Percentiles rank a stretch among this genome's conserved stretches.
phyloP scores from a whole-genome alignment of 371 early-diverging fungal species.

The Mucor saturninus region DNA sequence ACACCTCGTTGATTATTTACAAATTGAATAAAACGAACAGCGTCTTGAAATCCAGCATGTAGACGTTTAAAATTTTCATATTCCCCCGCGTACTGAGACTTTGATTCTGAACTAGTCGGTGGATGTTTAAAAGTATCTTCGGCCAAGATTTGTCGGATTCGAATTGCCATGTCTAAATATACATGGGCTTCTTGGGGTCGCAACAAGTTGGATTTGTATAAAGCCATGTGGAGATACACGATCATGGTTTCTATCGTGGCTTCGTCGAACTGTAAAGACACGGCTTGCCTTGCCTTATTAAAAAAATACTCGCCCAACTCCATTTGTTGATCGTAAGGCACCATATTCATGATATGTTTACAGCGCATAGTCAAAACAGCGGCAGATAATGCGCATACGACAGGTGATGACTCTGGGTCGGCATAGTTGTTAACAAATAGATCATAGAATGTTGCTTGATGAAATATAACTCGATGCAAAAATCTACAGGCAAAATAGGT shows the following conservation, averaged over 20 bases:
- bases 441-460: slow-evolving; percentile 40
- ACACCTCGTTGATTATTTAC: slow-evolving; percentile 38
- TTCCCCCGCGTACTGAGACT: slow-evolving; percentile 20
- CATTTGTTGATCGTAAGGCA: slow-evolving; percentile 35
- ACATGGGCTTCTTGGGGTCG: slow-evolving; percentile 34
- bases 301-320: slow-evolving; percentile 28
- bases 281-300: slow-evolving; percentile 23
- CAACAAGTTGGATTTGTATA: slow-evolving; percentile 39
- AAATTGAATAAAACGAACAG: slow-evolving; percentile 28
- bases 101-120: slow-evolving; percentile 5
- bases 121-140: slow-evolving; percentile 14
- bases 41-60: slow-evolving; percentile 25
- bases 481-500: slow-evolving; percentile 45
- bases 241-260: slow-evolving; percentile 34
- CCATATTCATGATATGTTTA: slow-evolving; percentile 21
- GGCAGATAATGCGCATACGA: slow-evolving; percentile 39
- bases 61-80: slow-evolving; percentile 43
- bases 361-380: slow-evolving; percentile 41
- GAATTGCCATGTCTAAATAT: slow-evolving; percentile 41
- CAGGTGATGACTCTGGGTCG: slow-evolving; percentile 39
- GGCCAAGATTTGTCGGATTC: slow-evolving; percentile 37
- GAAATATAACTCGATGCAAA: slow-evolving; percentile 31
- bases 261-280: slow-evolving; percentile 40
- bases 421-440: slow-evolving; percentile 28
- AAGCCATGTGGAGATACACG: slow-evolving; percentile 34